Base-by-base conservation (phyloP, 2,329 filamentous ascomycete genomes). In the Diatrype stigma region DNA sequence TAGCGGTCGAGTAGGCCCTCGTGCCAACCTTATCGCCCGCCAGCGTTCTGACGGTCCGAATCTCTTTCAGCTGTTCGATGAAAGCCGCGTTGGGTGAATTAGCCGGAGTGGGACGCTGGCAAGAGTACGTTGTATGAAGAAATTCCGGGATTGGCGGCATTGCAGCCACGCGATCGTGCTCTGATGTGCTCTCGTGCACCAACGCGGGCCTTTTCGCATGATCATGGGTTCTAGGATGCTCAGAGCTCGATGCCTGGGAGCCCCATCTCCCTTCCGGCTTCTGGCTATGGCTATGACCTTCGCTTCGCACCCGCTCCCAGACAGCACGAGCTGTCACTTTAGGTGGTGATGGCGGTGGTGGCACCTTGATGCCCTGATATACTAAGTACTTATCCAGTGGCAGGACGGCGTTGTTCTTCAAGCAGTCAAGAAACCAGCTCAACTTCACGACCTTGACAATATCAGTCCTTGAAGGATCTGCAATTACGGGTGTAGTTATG, bases 1-100 rank as follows among this genome's bases (percentile, higher is more conserved):
- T 96, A 12, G 87, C 85, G 2, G 87, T 91, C 28, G 88, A 92
- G 65, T 97, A 97, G 0, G 93, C 91, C 46, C 90, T 82, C 0
- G 92, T 84, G 2, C 90, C 90, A 52, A 95, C 84, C 45, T 87
- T 78, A 60, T 96, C 91, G 8, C 84, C 82, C 1, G 80, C 84
- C 2, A 96, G 74, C 16, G 82, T 77, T 21, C 93, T 81, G 2
- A 86, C 78, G 2, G 81, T 82, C 44, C 87, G 82, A 57, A 97
- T 90, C 52, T 86, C 85, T 59, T 84, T 81, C 5, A 99, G 77
- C 53, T 88, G 78, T 1, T 79, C 70, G 40, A 96, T 82, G 65
- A 99, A 97, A 0, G 68, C 68, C 40, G 82, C 76, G 59, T 97
- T 97, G 0, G 88, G 87, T 0, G 84, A 76, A 49, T 85, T 72